Evolutionary conservation across 1,284 basidiomycete species (phyloP).

Genomic region (Apiotrichum sp.): DNA sequence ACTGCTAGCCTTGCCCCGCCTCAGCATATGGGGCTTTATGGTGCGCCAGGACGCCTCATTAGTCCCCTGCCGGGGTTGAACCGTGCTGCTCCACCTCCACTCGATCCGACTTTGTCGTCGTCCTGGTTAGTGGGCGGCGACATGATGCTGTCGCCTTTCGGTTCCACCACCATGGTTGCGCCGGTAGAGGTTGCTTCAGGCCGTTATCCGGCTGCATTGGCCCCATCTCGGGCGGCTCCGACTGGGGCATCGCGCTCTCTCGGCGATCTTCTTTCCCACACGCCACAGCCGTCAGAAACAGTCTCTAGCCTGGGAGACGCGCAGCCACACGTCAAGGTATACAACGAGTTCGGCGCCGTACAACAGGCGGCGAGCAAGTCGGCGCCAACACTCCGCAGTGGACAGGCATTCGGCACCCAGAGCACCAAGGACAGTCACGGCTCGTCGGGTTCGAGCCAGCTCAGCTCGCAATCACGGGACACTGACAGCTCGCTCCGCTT

Average conservation of each 20-base stretch:
- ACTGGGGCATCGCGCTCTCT: slow-evolving; percentile 2
- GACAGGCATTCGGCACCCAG: background rate
- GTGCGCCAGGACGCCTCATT: background rate
- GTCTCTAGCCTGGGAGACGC: background rate
- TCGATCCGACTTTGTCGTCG: background rate
- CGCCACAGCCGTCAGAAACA: background rate
- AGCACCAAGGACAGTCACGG: background rate
- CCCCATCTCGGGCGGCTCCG: background rate
- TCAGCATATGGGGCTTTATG: background rate
- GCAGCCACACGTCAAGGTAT: background rate
- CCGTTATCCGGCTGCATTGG: background rate
- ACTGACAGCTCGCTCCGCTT: no score
- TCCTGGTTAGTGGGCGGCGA: slow-evolving; percentile 2
- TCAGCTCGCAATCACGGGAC: background rate
- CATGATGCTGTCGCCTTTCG: slow-evolving; percentile 17
- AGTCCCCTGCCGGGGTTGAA: slow-evolving; percentile 2
- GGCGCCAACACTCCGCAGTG: background rate
- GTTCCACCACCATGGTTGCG: no score
- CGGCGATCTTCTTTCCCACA: no score
- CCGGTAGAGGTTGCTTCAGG: no score
- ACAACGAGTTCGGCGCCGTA: slow-evolving; percentile 12
- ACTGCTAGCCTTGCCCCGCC: background rate
- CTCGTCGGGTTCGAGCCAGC: background rate
- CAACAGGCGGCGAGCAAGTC: background rate
- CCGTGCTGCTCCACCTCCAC: background rate